These are phyloP conservation scores for Gracilaria domingensis DNA, from an alignment of 23 red algal genomes.

Conservation along the genomic window DNA sequence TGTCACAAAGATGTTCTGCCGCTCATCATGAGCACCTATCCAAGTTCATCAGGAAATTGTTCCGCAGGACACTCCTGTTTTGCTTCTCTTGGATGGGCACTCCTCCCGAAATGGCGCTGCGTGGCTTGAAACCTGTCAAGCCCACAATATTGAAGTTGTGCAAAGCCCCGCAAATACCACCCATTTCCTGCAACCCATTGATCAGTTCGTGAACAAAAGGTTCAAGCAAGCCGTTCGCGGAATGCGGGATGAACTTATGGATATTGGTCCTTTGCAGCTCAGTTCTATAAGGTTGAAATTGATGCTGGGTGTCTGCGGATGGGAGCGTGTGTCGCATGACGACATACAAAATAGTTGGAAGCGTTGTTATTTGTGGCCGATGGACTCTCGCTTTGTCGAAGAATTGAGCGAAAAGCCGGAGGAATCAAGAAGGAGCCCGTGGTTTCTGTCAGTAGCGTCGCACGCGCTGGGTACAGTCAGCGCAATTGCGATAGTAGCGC, in stretches of 20 bases:
- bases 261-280: neutral
- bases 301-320: neutral
- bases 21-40: constrained; percentile 10
- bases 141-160: neutral
- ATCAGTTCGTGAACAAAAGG: too few species aligned
- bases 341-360: neutral
- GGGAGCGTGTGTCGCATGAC: neutral
- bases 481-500: too few species aligned
- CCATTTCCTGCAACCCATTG: constrained; percentile 20
- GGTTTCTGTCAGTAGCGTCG: too few species aligned
- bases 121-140: constrained; percentile 2
- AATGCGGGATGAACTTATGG: neutral
- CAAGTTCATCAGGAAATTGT: neutral
- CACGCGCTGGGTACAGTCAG: too few species aligned
- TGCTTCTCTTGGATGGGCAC: constrained; percentile 44
- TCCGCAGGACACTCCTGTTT: neutral
- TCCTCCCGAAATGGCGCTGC: constrained; percentile 7
- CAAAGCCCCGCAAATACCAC: neutral
- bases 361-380: neutral
- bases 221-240: neutral
- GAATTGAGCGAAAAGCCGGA: neutral
- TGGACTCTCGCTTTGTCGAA: constrained; percentile 2
- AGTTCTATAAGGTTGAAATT: neutral
- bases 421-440: neutral
- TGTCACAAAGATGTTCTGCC: constrained; percentile 1